Conservation (phyloP, 2,329 filamentous ascomycete species). For the Colletotrichum sp. region DNA sequence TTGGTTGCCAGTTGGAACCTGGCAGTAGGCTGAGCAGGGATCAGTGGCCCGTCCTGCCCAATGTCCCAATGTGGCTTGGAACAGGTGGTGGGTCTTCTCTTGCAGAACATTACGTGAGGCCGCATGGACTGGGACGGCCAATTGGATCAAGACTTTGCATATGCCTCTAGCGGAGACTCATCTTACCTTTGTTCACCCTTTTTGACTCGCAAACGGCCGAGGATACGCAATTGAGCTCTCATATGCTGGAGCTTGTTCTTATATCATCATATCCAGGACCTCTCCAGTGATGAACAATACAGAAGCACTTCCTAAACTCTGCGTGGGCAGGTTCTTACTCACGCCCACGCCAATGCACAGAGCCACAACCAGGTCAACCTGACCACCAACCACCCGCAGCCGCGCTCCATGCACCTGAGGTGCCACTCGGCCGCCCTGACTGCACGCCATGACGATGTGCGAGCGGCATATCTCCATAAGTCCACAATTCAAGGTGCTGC, state of each 20-base stretch:
- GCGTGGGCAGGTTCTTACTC: not conserved
- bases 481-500: not conserved
- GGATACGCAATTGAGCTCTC: not conserved
- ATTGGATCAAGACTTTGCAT: constrained; percentile 13
- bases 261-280: not conserved
- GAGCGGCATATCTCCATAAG: not conserved
- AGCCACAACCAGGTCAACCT: not conserved
- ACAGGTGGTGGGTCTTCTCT: not conserved
- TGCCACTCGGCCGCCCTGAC: not conserved
- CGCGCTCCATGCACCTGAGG: not conserved
- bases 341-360: not conserved
- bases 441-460: not conserved
- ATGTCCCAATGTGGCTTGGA: constrained; percentile 15
- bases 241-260: not conserved
- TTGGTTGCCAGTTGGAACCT: constrained; percentile 19
- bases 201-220: not conserved
- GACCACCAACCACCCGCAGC: not conserved
- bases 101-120: constrained; percentile 18
- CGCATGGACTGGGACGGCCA: constrained; percentile 13
- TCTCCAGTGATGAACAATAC: not conserved
- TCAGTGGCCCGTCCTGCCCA: not conserved
- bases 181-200: not conserved
- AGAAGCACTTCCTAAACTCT: not conserved
- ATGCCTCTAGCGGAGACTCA: not conserved
- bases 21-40: constrained; percentile 15